Percentiles rank a stretch among this genome's conserved stretches.
These are phyloP conservation scores for Cynanchum wilfordii DNA, from an alignment of 257 asterid species.

Conservation along the genomic window DNA sequence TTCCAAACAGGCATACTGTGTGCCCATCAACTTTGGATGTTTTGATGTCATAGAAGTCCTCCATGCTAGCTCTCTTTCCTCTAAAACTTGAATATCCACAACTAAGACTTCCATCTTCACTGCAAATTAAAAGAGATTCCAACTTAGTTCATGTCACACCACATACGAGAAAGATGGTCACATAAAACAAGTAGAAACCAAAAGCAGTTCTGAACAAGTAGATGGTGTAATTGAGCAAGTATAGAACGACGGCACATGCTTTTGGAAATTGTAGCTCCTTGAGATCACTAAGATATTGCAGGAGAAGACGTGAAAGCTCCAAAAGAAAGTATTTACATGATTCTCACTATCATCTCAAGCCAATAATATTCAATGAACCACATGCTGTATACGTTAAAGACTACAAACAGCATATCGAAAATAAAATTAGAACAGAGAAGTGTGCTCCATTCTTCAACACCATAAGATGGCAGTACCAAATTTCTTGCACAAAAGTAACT, in stretches of 20 bases:
- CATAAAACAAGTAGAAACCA: not conserved
- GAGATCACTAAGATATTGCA: not conserved
- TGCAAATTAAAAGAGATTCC: conserved; percentile 41
- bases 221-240: not conserved
- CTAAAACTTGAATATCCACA: conserved; percentile 95
- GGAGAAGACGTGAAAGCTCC: not conserved
- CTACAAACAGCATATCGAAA: not conserved
- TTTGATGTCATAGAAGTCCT: conserved; percentile 90
- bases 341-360: not conserved
- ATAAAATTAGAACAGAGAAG: not conserved
- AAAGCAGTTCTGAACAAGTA: not conserved
- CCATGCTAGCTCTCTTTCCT: conserved; percentile 97
- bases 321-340: not conserved
- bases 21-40: conserved; percentile 64
- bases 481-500: not conserved
- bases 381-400: not conserved
- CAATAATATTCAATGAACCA: not conserved
- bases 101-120: conserved; percentile 77
- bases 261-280: not conserved
- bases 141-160: conserved; percentile 9
- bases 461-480: not conserved
- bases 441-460: not conserved
- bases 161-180: not conserved
- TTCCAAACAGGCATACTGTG: conserved; percentile 81
- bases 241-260: not conserved